phyloP scores from a whole-genome alignment of 768 basidiomycete species.

The Sarcodon sp. region DNA sequence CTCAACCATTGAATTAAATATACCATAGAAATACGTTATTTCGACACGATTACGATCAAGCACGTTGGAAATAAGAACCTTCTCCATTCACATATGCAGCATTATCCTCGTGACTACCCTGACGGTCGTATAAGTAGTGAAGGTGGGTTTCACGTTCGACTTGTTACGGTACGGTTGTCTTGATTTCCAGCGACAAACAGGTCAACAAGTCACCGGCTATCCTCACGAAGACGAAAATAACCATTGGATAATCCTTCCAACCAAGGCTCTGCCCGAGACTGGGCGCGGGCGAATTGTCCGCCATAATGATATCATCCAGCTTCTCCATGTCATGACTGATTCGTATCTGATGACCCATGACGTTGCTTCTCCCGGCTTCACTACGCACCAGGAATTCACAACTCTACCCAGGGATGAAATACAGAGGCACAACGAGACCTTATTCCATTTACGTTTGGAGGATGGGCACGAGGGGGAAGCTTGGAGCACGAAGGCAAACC shows the following conservation, averaged over 20 bases:
- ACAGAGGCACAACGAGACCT: slow-evolving; percentile 73
- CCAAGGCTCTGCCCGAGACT: slow-evolving; percentile 86
- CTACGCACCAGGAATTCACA: slow-evolving; percentile 98
- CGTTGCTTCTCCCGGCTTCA: slow-evolving; percentile 92
- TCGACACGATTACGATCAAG: slow-evolving; percentile 73
- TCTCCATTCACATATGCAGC: slow-evolving; percentile 86
- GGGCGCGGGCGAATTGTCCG: slow-evolving; percentile 89
- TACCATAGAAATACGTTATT: slow-evolving; percentile 78
- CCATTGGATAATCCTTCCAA: slow-evolving; percentile 90
- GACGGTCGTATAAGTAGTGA: slow-evolving; percentile 93
- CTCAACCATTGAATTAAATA: not conserved
- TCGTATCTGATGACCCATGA: slow-evolving; percentile 86
- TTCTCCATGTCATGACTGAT: slow-evolving; percentile 80
- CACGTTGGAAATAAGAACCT: slow-evolving; percentile 92
- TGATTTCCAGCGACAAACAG: slow-evolving; percentile 22
- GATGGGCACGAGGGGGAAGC: slow-evolving; percentile 69
- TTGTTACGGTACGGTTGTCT: not conserved
- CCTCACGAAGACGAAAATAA: slow-evolving; percentile 93
- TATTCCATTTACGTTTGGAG: slow-evolving; percentile 66
- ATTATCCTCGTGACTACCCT: slow-evolving; percentile 87
- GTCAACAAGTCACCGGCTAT: slow-evolving; percentile 95
- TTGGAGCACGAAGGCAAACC: slow-evolving; percentile 89
- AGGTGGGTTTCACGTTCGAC: slow-evolving; percentile 29
- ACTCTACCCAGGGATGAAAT: slow-evolving; percentile 77
- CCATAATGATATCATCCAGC: slow-evolving; percentile 78